Evolutionary conservation across 768 basidiomycete species (phyloP).

Genomic region (Suillus alpinus): DNA sequence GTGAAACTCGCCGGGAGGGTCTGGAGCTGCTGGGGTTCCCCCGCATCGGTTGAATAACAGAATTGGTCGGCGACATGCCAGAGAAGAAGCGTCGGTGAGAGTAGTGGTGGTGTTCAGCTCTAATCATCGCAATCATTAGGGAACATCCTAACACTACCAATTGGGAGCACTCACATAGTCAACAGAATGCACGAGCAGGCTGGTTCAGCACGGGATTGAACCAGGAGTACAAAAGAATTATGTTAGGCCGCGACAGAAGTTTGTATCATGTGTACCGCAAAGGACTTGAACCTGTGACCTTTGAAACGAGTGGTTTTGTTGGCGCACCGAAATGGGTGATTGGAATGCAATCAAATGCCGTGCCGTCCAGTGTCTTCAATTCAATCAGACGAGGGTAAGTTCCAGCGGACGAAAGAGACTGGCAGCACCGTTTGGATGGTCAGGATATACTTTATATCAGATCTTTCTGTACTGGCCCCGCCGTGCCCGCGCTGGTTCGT

Average conservation of each 20-base stretch:
- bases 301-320: neutral
- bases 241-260: neutral
- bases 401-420: neutral
- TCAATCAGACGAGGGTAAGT: neutral
- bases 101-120: neutral
- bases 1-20: neutral
- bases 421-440: neutral
- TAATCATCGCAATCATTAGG: neutral
- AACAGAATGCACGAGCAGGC: neutral
- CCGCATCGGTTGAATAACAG: neutral
- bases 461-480: neutral
- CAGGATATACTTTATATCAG: neutral
- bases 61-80: neutral
- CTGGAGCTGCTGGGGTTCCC: neutral
- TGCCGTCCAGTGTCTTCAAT: neutral
- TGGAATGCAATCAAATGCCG: neutral
- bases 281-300: neutral
- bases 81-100: neutral
- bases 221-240: neutral
- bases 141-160: neutral
- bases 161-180: neutral
- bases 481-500: neutral
- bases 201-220: neutral
- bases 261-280: neutral
- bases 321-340: neutral